Conservation (phyloP, 257 asterid species). For the Solanum pinnatisectum region DNA sequence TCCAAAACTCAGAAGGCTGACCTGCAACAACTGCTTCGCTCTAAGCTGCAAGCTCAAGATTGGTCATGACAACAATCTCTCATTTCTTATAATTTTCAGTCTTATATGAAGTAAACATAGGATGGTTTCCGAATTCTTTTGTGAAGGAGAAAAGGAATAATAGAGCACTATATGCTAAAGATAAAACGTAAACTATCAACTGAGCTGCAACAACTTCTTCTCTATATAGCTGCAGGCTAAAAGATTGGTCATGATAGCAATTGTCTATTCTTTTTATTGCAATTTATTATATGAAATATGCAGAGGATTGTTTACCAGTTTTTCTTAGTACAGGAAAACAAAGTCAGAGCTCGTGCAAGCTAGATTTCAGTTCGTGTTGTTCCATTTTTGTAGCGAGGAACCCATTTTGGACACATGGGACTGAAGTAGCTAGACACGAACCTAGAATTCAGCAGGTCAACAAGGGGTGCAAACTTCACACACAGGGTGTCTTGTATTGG, state of each 20-base stretch:
- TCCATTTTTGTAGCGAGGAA: neutral
- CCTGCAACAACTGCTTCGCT: constrained; percentile 11
- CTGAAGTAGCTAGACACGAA: neutral
- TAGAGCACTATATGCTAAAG: neutral
- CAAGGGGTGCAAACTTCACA: neutral
- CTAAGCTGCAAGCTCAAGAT: neutral
- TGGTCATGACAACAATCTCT: neutral
- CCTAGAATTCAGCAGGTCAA: neutral
- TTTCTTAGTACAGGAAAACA: neutral
- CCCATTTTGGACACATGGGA: neutral
- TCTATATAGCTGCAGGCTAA: neutral
- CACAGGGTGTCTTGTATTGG: neutral
- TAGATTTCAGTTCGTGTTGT: neutral
- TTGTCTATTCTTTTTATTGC: neutral
- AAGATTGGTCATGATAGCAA: neutral
- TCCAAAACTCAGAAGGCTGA: constrained; percentile 15
- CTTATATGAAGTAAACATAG: neutral
- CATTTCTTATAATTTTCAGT: neutral
- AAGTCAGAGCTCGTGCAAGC: neutral
- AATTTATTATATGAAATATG: neutral
- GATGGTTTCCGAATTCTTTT: neutral
- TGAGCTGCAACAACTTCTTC: neutral
- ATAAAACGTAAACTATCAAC: neutral
- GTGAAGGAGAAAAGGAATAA: neutral
- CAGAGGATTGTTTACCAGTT: neutral